A percentile compares a stretch with the other conserved stretches of the same genome.
Evolutionary conservation across 192 early-diverging fungal species (phyloP).

Genomic region (Fimicolochytrium jonesii): DNA sequence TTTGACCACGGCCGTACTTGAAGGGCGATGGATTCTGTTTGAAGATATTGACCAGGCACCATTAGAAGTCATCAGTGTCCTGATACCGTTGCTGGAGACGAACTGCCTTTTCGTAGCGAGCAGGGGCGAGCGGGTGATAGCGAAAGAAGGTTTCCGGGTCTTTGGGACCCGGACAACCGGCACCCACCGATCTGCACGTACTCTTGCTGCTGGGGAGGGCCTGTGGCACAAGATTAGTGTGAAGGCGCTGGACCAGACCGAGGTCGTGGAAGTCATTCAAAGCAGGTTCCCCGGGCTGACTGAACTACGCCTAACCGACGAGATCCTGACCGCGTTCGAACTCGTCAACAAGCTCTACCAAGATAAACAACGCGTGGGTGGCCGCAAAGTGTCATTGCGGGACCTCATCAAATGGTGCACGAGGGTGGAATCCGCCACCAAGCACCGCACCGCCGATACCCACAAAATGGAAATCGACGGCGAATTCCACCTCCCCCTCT

Average conservation of each 20-base stretch:
- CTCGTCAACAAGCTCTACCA: constrained; percentile 13
- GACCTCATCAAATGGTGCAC: constrained; percentile 91
- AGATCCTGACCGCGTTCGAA: constrained; percentile 24
- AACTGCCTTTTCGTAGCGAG: constrained; percentile 84
- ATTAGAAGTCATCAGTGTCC: constrained; percentile 84
- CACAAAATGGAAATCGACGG: not conserved
- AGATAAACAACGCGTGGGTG: constrained; percentile 15
- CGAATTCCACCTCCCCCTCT: constrained; percentile 19
- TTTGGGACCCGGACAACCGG: constrained; percentile 74
- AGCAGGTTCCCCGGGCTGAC: constrained; percentile 51
- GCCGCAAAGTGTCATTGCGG: constrained; percentile 67
- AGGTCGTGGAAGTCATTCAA: constrained; percentile 63
- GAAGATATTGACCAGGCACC: constrained; percentile 97
- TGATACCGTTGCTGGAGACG: constrained; percentile 89
- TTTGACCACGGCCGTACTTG: constrained; percentile 80
- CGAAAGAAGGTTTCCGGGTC: constrained; percentile 81
- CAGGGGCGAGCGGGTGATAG: constrained; percentile 79
- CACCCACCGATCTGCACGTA: not conserved
- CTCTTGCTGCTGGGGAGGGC: constrained; percentile 22
- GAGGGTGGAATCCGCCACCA: constrained; percentile 50
- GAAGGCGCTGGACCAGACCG: constrained; percentile 51
- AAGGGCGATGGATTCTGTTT: constrained; percentile 93
- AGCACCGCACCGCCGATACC: not conserved
- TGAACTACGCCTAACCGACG: not conserved
- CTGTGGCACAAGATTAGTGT: constrained; percentile 81